These are phyloP conservation scores for Coccomyxa sp. DNA, from an alignment of 139 green algal genomes.

Conservation along the genomic window DNA sequence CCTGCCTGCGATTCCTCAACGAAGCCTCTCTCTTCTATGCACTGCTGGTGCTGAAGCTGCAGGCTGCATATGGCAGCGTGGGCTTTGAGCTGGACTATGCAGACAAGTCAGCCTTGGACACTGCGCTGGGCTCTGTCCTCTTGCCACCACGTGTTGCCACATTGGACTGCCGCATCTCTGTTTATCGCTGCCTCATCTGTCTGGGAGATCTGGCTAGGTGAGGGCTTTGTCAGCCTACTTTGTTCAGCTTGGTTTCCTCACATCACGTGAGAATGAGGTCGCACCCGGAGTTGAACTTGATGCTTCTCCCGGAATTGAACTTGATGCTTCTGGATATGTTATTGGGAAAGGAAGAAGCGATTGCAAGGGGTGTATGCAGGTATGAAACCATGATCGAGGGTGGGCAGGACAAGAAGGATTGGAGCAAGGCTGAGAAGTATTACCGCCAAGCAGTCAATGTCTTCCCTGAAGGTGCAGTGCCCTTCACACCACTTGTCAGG, in stretches of 20 bases:
- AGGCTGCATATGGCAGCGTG: conserved; percentile 20
- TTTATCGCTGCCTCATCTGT: conserved; percentile 66
- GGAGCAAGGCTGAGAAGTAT: conserved; percentile 19
- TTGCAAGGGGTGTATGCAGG: too few species aligned
- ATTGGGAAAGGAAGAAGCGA: too few species aligned
- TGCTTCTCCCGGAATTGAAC: too few species aligned
- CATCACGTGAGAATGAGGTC: too few species aligned
- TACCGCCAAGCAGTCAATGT: conserved; percentile 34
- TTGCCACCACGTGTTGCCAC: background rate
- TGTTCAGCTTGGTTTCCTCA: too few species aligned
- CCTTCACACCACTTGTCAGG: too few species aligned
- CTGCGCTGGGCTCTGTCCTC: background rate
- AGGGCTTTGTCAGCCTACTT: too few species aligned
- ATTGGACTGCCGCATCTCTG: conserved; percentile 13
- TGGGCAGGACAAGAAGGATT: conserved; percentile 7
- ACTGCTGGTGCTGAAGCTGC: conserved; percentile 44
- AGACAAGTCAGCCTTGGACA: background rate
- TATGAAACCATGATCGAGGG: background rate
- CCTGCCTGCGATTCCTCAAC: conserved; percentile 42
- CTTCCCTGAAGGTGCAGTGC: conserved; percentile 15
- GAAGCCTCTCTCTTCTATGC: conserved; percentile 60
- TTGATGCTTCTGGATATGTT: too few species aligned
- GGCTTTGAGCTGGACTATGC: conserved; percentile 23
- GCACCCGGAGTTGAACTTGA: too few species aligned
- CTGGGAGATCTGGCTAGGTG: conserved; percentile 59